Evolutionary conservation across 2,329 filamentous ascomycete species (phyloP).

Genomic region (Claviceps lovelessii): DNA sequence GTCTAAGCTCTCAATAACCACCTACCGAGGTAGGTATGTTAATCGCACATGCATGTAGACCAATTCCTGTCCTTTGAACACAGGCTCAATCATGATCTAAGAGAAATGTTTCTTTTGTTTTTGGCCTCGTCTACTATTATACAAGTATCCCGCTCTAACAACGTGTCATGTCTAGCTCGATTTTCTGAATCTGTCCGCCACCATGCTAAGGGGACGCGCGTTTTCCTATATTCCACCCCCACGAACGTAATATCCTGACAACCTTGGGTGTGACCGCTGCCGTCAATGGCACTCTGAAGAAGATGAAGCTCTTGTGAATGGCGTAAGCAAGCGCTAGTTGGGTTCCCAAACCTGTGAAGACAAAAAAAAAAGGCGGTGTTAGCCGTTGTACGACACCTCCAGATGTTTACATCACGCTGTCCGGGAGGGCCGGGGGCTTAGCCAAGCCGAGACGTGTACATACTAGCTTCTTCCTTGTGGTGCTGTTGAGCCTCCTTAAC

Average conservation of each 20-base stretch:
- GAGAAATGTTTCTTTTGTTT: not conserved
- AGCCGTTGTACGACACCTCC: constrained; percentile 5
- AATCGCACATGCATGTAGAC: not conserved
- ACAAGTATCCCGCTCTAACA: not conserved
- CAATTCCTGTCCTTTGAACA: not conserved
- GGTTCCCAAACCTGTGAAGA: constrained; percentile 47
- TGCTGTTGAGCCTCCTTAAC: constrained; percentile 48
- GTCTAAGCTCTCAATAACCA: not conserved
- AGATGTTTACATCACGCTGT: not conserved
- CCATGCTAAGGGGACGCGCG: constrained; percentile 20
- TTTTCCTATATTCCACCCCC: constrained; percentile 94
- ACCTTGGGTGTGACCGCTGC: constrained; percentile 85
- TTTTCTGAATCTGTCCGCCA: not conserved
- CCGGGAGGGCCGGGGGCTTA: not conserved
- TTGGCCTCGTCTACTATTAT: not conserved
- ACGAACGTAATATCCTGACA: constrained; percentile 71
- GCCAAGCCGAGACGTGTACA: constrained; percentile 24
- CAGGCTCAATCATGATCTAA: not conserved
- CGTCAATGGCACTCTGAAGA: constrained; percentile 83
- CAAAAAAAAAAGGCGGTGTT: constrained; percentile 5
- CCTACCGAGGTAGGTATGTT: no score
- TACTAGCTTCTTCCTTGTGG: constrained; percentile 58
- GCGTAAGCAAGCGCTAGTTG: constrained; percentile 89
- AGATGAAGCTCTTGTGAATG: constrained; percentile 96
- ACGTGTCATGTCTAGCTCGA: no score